These are phyloP conservation scores for Jacaranda copaia DNA, from an alignment of 257 asterid species.

Conservation along the genomic window DNA sequence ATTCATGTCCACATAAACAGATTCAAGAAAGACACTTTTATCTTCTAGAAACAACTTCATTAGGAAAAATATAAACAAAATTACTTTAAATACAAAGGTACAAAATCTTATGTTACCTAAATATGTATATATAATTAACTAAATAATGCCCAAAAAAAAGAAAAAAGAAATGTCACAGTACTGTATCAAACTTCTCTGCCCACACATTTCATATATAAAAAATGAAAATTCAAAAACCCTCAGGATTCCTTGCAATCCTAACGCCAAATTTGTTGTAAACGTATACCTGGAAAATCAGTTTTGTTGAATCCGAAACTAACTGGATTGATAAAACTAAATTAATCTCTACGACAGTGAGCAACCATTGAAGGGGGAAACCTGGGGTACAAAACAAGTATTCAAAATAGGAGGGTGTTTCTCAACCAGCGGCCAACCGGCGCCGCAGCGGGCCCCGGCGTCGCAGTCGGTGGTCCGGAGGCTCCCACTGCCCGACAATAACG, in stretches of 20 bases:
- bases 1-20: background rate
- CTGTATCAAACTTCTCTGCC: conserved; percentile 10
- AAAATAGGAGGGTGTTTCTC: conserved; percentile 84
- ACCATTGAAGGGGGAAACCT: background rate
- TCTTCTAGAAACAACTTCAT: too few species aligned
- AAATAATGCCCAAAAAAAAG: too few species aligned
- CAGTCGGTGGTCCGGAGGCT: conserved; percentile 55
- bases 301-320: background rate
- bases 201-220: background rate
- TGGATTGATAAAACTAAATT: background rate
- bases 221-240: conserved; percentile 34
- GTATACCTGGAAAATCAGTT: conserved; percentile 26
- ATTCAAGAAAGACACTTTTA: too few species aligned
- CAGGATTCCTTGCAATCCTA: background rate
- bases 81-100: too few species aligned
- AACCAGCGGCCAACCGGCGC: conserved; percentile 58
- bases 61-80: too few species aligned
- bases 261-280: conserved; percentile 24
- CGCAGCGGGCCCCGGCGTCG: conserved; percentile 52
- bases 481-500: conserved; percentile 43
- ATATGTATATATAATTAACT: too few species aligned
- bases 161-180: background rate
- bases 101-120: too few species aligned
- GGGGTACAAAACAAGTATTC: background rate
- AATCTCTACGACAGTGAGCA: background rate